Conservation (phyloP, 2,329 filamentous ascomycete genomes). For the Ceratocystis diversiconidia region DNA sequence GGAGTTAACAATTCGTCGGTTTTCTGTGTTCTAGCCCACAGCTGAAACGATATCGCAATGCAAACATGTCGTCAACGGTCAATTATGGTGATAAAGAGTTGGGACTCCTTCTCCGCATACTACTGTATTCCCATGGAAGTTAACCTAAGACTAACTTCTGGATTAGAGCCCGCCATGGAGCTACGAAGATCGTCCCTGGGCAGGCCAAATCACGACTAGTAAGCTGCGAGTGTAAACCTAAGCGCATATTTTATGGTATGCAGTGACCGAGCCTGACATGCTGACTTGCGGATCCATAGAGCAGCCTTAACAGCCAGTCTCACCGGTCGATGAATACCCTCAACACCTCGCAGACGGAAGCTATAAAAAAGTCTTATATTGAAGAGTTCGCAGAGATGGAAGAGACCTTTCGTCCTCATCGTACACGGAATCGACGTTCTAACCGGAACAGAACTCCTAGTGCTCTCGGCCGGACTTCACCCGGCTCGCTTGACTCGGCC, state of each 20-base stretch:
- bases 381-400: slow-evolving; percentile 1
- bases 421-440: slow-evolving; percentile 1
- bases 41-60: slow-evolving; percentile 6
- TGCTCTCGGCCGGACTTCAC: not conserved
- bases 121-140: not conserved
- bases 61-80: slow-evolving; percentile 7
- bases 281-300: not conserved
- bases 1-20: not conserved
- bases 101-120: not conserved
- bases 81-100: slow-evolving; percentile 10
- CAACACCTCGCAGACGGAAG: not conserved
- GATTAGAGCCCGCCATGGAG: slow-evolving; percentile 2
- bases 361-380: not conserved
- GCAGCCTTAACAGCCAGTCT: not conserved
- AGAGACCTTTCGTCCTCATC: not conserved
- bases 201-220: slow-evolving; percentile 8
- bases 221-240: not conserved
- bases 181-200: slow-evolving; percentile 4
- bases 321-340: not conserved
- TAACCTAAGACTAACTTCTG: not conserved
- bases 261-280: not conserved
- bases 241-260: not conserved
- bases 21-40: slow-evolving; percentile 2
- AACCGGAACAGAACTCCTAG: not conserved
- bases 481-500: not conserved